Conservation (phyloP, 805 yeast species). For the Starmerella stellata region DNA sequence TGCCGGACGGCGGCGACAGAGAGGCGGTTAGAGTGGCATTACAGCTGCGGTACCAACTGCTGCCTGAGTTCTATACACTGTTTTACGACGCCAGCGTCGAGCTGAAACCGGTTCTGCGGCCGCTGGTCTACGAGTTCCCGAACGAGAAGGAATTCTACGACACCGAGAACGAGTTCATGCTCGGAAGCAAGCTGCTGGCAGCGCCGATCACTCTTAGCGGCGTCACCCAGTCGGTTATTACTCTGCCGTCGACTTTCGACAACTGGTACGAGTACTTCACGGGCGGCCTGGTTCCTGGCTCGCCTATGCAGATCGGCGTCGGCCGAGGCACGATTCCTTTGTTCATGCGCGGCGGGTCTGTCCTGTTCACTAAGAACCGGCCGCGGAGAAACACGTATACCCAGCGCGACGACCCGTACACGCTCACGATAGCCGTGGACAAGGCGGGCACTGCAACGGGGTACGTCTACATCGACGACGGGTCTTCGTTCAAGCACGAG, state of each 20-base stretch:
- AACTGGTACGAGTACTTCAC: conserved; percentile 23
- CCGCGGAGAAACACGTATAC: conserved; percentile 62
- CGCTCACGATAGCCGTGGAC: conserved; percentile 43
- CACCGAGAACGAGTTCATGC: conserved; percentile 67
- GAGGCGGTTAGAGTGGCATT: conserved; percentile 34
- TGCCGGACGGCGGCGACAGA: conserved; percentile 16
- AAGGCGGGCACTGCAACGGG: conserved; percentile 36
- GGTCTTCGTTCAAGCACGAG: conserved; percentile 44
- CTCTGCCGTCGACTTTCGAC: conserved; percentile 30
- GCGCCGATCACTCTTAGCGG: conserved; percentile 59
- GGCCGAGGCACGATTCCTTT: conserved; percentile 51
- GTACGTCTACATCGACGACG: conserved; percentile 64
- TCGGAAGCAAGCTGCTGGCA: conserved; percentile 51
- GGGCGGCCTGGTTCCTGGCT: conserved; percentile 6
- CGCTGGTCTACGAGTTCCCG: conserved; percentile 21
- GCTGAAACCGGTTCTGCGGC: conserved; percentile 49
- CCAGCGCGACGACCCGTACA: conserved; percentile 66
- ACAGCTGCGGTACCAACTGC: conserved; percentile 48
- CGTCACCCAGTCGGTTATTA: conserved; percentile 26
- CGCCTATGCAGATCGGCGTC: conserved; percentile 17
- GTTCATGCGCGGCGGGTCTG: conserved; percentile 59
- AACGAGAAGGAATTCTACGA: conserved; percentile 29
- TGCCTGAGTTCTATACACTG: conserved; percentile 66
- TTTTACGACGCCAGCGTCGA: conserved; percentile 43
- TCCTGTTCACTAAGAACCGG: conserved; percentile 49